Conservation (phyloP, 768 basidiomycete species). For the Cubamyces sp. region DNA sequence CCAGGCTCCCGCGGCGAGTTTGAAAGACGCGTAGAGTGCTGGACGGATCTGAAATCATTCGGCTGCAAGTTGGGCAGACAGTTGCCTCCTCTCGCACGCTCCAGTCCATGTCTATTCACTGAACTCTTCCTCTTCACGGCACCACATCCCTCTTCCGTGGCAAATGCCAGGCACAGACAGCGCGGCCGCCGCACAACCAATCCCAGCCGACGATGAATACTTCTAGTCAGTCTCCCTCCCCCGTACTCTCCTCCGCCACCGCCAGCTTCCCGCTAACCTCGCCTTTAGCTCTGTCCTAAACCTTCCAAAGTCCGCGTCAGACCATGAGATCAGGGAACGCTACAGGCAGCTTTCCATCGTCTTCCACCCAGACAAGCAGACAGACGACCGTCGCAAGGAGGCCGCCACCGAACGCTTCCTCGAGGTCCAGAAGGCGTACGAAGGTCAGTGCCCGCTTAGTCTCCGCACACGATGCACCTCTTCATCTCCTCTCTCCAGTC, state of each 20-base stretch:
- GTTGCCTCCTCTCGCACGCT: constrained; percentile 6
- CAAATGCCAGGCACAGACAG: constrained; percentile 19
- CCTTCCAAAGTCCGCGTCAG: constrained; percentile 62
- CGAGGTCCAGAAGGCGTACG: constrained; percentile 82
- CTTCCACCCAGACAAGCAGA: constrained; percentile 87
- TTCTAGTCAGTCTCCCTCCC: constrained; percentile 28
- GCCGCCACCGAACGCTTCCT: constrained; percentile 71
- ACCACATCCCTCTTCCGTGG: neutral
- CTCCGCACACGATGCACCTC: neutral
- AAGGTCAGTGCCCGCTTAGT: constrained; percentile 49
- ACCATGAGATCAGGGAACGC: constrained; percentile 72
- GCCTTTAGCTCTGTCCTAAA: constrained; percentile 68
- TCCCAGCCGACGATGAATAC: constrained; percentile 22
- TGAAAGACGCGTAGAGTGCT: no score
- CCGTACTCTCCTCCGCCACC: neutral
- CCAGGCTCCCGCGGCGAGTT: constrained; percentile 5
- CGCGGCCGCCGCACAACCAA: neutral
- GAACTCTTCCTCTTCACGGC: constrained; percentile 2
- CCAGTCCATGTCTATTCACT: constrained; percentile 12
- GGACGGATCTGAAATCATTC: no score
- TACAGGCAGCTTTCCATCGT: constrained; percentile 73
- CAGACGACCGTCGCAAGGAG: constrained; percentile 54
- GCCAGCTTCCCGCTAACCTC: constrained; percentile 6
- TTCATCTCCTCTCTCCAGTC: constrained; percentile 39
- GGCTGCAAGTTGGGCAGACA: no score